phyloP scores from a whole-genome alignment of 768 basidiomycete genomes.

The Serendipita sp. region DNA sequence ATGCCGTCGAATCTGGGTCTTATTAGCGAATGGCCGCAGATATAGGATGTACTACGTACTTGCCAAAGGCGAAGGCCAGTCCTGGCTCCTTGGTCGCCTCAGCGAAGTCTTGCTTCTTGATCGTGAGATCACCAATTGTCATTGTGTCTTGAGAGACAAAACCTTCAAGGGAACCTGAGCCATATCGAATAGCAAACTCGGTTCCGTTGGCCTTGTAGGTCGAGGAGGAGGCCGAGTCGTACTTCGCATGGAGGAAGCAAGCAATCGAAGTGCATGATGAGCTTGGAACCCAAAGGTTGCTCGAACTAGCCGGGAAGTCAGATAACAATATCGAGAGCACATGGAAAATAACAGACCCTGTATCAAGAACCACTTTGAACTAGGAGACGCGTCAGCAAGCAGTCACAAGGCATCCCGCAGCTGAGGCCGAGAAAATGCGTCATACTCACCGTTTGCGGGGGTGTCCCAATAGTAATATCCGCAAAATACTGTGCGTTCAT shows the following conservation, averaged over 20 bases:
- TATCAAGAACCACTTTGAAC: slow-evolving; percentile 94
- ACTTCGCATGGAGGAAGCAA: slow-evolving; percentile 89
- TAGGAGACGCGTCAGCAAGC: slow-evolving; percentile 16
- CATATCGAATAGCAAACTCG: slow-evolving; percentile 81
- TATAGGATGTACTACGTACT: slow-evolving; percentile 32
- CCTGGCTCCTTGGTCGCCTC: slow-evolving; percentile 95
- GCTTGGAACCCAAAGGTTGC: slow-evolving; percentile 92
- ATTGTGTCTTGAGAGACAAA: slow-evolving; percentile 77
- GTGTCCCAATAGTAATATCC: slow-evolving; percentile 68
- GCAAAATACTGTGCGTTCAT: slow-evolving; percentile 97
- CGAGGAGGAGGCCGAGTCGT: slow-evolving; percentile 61
- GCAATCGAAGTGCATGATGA: slow-evolving; percentile 68
- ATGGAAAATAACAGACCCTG: slow-evolving; percentile 39
- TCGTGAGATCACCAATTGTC: slow-evolving; percentile 63
- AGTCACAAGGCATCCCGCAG: not conserved
- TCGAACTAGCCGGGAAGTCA: slow-evolving; percentile 35
- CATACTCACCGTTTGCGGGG: slow-evolving; percentile 55
- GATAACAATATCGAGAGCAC: not conserved
- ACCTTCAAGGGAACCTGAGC: slow-evolving; percentile 92
- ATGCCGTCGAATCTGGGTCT: slow-evolving; percentile 77
- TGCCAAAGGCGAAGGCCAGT: slow-evolving; percentile 91
- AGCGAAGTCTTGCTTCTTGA: slow-evolving; percentile 73
- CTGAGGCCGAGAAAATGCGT: not conserved
- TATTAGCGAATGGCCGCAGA: not conserved
- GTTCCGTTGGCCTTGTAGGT: slow-evolving; percentile 84